Evolutionary conservation across 345 rosid genomes (phyloP), one percentile per base, ranked within the genome.

Genomic region (Noccaea caerulescens): DNA sequence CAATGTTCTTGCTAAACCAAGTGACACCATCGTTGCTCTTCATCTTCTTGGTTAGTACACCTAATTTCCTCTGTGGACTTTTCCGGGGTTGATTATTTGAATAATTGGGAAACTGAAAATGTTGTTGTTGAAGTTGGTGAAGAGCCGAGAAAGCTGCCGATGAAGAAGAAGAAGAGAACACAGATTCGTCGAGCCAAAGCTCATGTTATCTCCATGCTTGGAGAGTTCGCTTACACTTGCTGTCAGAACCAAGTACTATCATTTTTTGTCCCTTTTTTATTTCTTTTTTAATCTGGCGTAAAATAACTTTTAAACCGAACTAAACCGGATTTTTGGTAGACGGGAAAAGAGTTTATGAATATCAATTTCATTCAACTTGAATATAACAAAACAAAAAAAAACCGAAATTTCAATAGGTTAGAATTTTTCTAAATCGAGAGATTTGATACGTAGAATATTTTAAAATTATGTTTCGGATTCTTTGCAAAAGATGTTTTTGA

Each of bases 121-220:
- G 18, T 42, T 56, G 6, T 49, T 66, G 49, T 8, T 60, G 62
- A 67, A 85, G 98, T 64, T 41, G 88, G 80, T 23, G 83, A 76
- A 63, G 83, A 82, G 43, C 71, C 80, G 9, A 92, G 81, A 85
- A 84, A 83, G 76, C 13, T 39, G 0, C 80, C 80, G 18, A 75
- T 70, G 73, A 77, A 61, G 38, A 72, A 63, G 27, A 84, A 68
- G 67, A 72, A 58, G 45, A 82, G 77, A 36, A 73, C 72, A 6
- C 87, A 80, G 61, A 62, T 90, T 81, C 91, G 95, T 18, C 86
- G 62, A 50, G 90, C 91, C 1, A 91, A 87, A 77, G 87, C 98
- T 10, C 87, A 83, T 62, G 94, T 93, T 59, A 88, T 93, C 75
- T 86, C 97, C 56, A 79, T 91, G 77, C 92, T 91, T n/a, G 94